Conservation (phyloP, 2,329 filamentous ascomycete species). For the Monosporascus sp. region DNA sequence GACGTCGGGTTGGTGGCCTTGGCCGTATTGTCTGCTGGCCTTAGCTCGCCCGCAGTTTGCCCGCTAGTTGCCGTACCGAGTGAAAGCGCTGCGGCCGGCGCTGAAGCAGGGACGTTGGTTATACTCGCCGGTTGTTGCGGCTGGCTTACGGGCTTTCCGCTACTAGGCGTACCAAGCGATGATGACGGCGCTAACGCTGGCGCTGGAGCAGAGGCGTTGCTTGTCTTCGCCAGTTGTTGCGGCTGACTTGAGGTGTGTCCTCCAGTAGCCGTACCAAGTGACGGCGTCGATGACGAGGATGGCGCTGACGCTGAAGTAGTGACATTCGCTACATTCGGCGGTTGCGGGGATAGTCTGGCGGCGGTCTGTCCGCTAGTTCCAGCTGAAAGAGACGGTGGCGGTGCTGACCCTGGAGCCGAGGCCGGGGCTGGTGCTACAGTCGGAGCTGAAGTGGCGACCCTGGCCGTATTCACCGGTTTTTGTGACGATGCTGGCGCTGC, state of each 20-base stretch:
- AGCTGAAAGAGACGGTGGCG: neutral
- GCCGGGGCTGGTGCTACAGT: neutral
- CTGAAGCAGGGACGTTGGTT: neutral
- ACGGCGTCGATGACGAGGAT: neutral
- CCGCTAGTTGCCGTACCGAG: neutral
- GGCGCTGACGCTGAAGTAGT: neutral
- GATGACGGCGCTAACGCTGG: constrained; percentile 7
- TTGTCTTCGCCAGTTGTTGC: constrained; percentile 3
- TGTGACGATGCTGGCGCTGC: neutral
- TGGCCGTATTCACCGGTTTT: neutral
- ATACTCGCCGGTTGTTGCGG: constrained; percentile 4
- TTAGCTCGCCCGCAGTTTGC: neutral
- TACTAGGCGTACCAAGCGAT: neutral
- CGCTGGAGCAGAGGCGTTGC: neutral
- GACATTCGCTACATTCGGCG: neutral
- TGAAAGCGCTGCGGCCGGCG: constrained; percentile 6
- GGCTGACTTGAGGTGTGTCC: neutral
- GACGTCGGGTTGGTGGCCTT: neutral
- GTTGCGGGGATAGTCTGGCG: neutral
- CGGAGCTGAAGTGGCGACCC: neutral
- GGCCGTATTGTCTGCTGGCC: neutral
- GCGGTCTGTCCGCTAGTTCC: neutral
- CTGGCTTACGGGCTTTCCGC: neutral
- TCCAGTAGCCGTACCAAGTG: neutral
- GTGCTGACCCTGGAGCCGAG: neutral